These are phyloP conservation scores for Sclerotinia glacialis DNA, from an alignment of 2,329 filamentous ascomycete genomes.

Conservation along the genomic window DNA sequence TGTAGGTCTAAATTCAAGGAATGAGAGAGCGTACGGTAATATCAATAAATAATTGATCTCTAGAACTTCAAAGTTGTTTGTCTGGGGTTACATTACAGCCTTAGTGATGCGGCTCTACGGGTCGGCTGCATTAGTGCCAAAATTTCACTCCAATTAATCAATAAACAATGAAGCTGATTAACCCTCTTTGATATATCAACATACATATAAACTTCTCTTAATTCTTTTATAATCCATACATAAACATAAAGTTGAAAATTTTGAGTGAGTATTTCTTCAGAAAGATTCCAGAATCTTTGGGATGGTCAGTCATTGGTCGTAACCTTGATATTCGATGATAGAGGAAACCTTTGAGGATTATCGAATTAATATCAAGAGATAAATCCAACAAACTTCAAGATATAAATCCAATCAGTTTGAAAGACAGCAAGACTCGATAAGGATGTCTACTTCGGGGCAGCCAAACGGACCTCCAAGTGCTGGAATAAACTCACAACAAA, in stretches of 20 bases:
- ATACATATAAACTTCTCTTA: neutral
- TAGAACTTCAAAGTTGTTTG: neutral
- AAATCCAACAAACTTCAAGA: too few species aligned
- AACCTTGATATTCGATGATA: neutral
- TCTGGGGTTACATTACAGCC: constrained; percentile 5
- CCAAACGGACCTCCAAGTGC: constrained; percentile 46
- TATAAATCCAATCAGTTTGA: too few species aligned
- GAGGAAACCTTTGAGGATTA: neutral
- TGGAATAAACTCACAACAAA: constrained; percentile 47
- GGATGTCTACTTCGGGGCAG: constrained; percentile 44
- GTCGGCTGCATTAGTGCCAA: constrained; percentile 31
- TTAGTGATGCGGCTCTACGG: constrained; percentile 37
- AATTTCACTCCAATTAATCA: constrained; percentile 4
- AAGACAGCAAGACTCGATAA: neutral
- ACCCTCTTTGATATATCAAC: neutral
- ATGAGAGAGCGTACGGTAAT: neutral
- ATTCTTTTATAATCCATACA: neutral
- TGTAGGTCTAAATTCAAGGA: neutral
- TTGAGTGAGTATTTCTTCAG: neutral
- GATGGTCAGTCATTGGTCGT: neutral
- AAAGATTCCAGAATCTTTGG: neutral
- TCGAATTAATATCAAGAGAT: too few species aligned
- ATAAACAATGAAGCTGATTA: neutral
- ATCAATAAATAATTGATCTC: neutral
- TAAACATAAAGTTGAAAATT: neutral